Evolutionary conservation across 1,284 basidiomycete species (phyloP), one percentile per base, ranked within the genome.

Genomic region (Trametes polyzona): DNA sequence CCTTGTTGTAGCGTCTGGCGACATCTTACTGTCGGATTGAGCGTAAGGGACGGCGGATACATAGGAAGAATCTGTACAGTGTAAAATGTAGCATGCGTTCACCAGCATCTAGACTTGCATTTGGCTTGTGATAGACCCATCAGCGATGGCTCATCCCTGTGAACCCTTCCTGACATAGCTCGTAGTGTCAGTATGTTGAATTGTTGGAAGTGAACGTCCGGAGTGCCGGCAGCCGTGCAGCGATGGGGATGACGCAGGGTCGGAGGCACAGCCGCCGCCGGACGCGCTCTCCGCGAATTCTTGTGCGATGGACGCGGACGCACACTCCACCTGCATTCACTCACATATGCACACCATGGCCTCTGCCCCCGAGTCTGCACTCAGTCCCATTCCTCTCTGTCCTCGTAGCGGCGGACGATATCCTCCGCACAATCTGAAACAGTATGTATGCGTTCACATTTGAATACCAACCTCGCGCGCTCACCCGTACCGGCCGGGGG

Each of bases 51-150:
- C 36, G n/a, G n/a, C n/a, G n/a, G n/a, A n/a, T 10, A 39, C 43
- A 6, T 35, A 42, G 21, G 41, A 42, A 42, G 41, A 43, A 47
- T 47, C 19, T 60, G 58, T 60, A 60, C 42, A 29, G 33, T 60
- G 54, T 57, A 60, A 57, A 56, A 47, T 41, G 58, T 56, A 57
- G 41, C 37, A 36, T 55, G 53, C 24, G 21, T 55, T 37, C 24
- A 23, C 17, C n/a, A 42, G 33, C 47, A 49, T 44, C 33, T 55
- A 55, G 46, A 55, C 23, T 12, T 48, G 21, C 23, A 29, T n/a
- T n/a, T n/a, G n/a, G n/a, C n/a, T 32, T 14, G 26, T 41, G 23
- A 42, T 33, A 51, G 39, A 42, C 32, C 17, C 16, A 29, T 43
- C 2, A n/a, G 27, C 6, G 9, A n/a, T 5, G 3, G 40, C n/a